Base-by-base conservation (phyloP, 225 moss, liverwort and hornwort species). In the Thuidium tamariscinum region DNA sequence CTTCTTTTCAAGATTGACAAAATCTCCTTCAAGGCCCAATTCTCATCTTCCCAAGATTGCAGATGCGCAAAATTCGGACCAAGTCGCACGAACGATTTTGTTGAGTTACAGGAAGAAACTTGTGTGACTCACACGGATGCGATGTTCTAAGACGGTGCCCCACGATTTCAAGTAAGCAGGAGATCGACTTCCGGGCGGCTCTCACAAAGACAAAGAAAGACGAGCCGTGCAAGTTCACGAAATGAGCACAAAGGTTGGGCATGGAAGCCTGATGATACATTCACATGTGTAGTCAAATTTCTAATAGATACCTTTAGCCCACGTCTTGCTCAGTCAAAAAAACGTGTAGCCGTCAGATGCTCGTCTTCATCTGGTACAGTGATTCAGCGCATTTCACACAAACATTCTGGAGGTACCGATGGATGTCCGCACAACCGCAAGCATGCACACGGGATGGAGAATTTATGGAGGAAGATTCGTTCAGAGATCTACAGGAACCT, bases 401-500 rank as follows among this genome's bases (percentile, higher is more conserved):
- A 36, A 46, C 42, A 61, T 55, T 83, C 42, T 42, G 55, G 41
- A 82, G 63, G 72, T 39, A 16, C n/a, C 7, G 52, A 52, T 30
- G 49, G 65, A 49, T 69, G 8, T 52, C 22, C 13, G 52, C 66
- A 83, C 18, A 51, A 80, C 77, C 49, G 42, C 80, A 80, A 87
- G 67, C 52, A 67, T 59, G 2, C 73, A 49, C 65, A 85, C 17
- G 21, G 65, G 51, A 79, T 56, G 52, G 46, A 37, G 70, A 54
- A 39, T 26, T 39, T 52, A 76, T 8, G 44, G 29, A 42, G 67
- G 15, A 52, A 67, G 32, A 73, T 71, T 84, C 57, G 36, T 84
- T 82, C 66, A 82, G 21, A 90, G 83, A 86, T 84, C 84, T 77
- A 49, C 44, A 73, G 76, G 91, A 57, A 48, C 75, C 79, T 89